A percentile compares a stretch with the other conserved stretches of the same genome.
These are phyloP conservation scores for Flaveria brownii DNA, from an alignment of 129 eudicot genomes.

Conservation along the genomic window DNA sequence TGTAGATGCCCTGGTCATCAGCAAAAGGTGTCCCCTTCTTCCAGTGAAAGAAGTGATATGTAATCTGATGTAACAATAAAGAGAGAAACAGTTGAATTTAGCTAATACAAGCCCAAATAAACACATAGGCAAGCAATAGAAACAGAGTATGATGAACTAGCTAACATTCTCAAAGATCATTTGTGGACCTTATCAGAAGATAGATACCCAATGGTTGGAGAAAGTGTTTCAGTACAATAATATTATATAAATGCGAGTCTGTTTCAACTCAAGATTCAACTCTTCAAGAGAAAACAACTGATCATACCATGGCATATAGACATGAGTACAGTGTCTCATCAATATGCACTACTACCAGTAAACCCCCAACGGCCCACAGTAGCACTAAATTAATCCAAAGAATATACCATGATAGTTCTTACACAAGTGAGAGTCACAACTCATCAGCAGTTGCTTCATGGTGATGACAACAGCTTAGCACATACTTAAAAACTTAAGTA, in stretches of 20 bases:
- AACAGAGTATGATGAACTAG: background rate
- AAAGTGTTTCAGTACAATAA: background rate
- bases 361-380: too few species aligned
- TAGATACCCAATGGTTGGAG: background rate
- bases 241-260: background rate
- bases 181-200: background rate
- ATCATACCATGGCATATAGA: background rate
- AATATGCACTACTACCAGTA: background rate
- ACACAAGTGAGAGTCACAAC: slow-evolving; percentile 11
- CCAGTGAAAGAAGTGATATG: slow-evolving; percentile 96
- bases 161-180: background rate
- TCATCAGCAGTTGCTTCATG: background rate
- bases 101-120: background rate
- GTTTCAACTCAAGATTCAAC: background rate
- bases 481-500: background rate
- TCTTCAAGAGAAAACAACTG: slow-evolving; percentile 1
- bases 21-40: slow-evolving; percentile 97
- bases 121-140: background rate
- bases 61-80: slow-evolving; percentile 47
- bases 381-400: background rate
- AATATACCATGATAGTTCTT: background rate
- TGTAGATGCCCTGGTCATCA: slow-evolving; percentile 96
- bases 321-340: background rate
- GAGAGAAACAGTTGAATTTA: background rate
- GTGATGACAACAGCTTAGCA: background rate